phyloP scores from a whole-genome alignment of 345 rosid genomes.

The Alliaria petiolata region DNA sequence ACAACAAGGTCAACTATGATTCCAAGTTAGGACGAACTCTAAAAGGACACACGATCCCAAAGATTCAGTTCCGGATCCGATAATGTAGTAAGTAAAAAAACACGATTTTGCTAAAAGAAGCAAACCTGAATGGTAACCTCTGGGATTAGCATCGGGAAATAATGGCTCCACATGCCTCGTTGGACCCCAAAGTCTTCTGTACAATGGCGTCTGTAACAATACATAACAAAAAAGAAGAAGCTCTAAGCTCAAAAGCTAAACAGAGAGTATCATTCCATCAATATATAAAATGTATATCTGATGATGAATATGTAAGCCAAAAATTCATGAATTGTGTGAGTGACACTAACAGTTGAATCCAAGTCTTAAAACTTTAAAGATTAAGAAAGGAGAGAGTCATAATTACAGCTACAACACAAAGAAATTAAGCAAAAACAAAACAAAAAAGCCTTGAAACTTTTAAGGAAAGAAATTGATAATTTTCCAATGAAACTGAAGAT shows the following conservation, averaged over 20 bases:
- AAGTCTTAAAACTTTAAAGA: background rate
- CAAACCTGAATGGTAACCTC: conserved; percentile 74
- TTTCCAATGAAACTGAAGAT: too few relatives aligned
- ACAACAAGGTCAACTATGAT: too few relatives aligned
- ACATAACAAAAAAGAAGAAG: too few relatives aligned
- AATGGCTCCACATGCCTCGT: conserved; percentile 64
- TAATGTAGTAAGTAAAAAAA: background rate
- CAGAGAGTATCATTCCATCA: background rate
- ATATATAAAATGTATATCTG: too few relatives aligned
- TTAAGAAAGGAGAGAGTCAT: conserved; percentile 1
- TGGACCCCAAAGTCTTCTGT: conserved; percentile 88
- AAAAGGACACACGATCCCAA: background rate
- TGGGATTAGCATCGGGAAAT: conserved; percentile 84
- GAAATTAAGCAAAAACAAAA: background rate
- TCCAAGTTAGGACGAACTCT: background rate
- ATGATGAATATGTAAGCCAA: too few relatives aligned
- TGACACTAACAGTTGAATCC: background rate
- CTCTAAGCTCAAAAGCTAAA: background rate
- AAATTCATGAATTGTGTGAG: too few relatives aligned
- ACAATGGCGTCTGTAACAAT: conserved; percentile 62
- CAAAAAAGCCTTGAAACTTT: background rate
- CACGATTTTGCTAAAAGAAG: background rate
- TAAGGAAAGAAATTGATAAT: conserved; percentile 10
- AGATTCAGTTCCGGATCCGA: conserved; percentile 3
- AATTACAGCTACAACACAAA: background rate